Base-by-base conservation (phyloP, 768 basidiomycete genomes). In the Tephrocybe sp. region DNA sequence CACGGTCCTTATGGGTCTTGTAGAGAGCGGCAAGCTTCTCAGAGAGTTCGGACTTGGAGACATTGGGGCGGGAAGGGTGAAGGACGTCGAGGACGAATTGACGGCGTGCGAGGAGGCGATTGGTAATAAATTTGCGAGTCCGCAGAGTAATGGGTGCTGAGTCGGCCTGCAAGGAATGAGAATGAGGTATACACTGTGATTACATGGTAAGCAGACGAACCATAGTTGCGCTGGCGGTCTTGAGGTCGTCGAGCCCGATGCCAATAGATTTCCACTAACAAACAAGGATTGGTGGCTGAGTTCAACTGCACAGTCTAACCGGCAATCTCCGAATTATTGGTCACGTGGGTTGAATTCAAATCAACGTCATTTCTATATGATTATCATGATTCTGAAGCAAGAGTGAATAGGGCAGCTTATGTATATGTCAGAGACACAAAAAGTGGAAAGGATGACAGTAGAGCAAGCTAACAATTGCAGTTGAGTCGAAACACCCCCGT, bases 71-170 rank as follows among this genome's bases (percentile, higher is more conserved):
- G 48, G 82, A 86, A n/a, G 95, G 95, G 75, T 99, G 97, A 59
- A 97, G 84, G 59, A 95, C 82, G 60, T 94, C 93, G 58, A 97
- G 80, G 60, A 97, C 80, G 65, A 98, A 94, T 79, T 98, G 97
- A 64, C 91, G 90, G 61, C 97, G 90, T 60, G 90, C 84, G 43
- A 99, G 78, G 57, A 99, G 88, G 53, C 94, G 92, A 83, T 99
- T 99, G 67, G 94, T 97, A 73, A 97, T 90, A 79, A 98, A 98
- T 80, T 99, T 97, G 71, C 94, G 90, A 47, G 97, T 97, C 64
- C 97, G 91, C 68, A 99, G 80, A 59, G 97, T 99, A 60, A 99
- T 80, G 52, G 94, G 86, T 69, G 91, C 81, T 34, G 33, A 34
- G 69, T 89, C 89, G 74, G 88, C 80, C 88, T 91, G 61, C 18